Evolutionary conservation across 768 basidiomycete genomes (phyloP), one percentile per base, ranked within the genome.

Genomic region (Termitomyces sp.): DNA sequence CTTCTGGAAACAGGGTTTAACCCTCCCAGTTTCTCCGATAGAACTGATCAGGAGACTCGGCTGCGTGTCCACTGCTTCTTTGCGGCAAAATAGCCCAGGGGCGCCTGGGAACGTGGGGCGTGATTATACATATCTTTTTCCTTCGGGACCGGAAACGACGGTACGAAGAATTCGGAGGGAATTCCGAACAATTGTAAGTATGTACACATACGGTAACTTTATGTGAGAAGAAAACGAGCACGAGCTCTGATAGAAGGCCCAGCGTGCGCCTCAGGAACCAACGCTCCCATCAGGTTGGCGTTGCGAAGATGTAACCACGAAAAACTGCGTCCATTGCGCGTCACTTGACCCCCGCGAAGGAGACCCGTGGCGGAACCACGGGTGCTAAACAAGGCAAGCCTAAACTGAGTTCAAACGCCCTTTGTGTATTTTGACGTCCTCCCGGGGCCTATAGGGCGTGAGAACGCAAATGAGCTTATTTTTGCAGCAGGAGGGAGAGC

Each of bases 361-460:
- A 52, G 52, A 28, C 14, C 52, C 52, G 38, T 41, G n/a, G 52
- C 26, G 50, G 52, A 40, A 52, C 18, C 35, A 7, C 14, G 3
- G 7, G n/a, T n/a, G 47, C 44, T 32, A 24, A 53, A 56, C 30
- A 48, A 36, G 44, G 49, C 6, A 60, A 20, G 5, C 11, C 9
- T 40, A 18, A 55, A 22, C 44, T 76, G 60, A 79, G 55, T 71
- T 61, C 58, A 72, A 59, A 45, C 79, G 76, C 30, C 74, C 92
- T 71, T 93, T 95, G 69, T 91, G 78, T 43, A 98, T 93, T 74
- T 93, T 96, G 65, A 98, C 86, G 36, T 93, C 88, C 72, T 98
- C 94, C 63, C 56, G 71, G 20, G 85, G 84, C 36, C 87, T 83
- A 49, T 50, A 30, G 30, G 10, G 56, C 4, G 38, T 50, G 55